These are phyloP conservation scores for Prasinococcaceae sp. DNA, from an alignment of 139 green algal species.

Conservation along the genomic window DNA sequence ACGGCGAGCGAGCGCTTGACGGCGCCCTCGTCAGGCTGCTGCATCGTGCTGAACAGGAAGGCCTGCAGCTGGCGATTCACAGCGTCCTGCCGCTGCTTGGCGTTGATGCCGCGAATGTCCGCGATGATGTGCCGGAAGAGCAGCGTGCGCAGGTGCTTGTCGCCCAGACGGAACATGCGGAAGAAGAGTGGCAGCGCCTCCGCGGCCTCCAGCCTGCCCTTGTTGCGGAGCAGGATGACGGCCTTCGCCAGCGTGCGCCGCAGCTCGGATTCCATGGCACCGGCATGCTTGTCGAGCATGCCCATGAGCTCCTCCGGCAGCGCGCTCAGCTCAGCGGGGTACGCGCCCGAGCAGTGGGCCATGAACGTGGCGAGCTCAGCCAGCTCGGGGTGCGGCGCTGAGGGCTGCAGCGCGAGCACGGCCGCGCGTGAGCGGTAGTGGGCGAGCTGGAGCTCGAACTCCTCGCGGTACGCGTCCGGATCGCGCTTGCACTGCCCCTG, in stretches of 20 bases:
- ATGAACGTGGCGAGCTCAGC: conserved; percentile 73
- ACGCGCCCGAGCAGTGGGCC: conserved; percentile 39
- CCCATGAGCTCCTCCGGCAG: conserved; percentile 61
- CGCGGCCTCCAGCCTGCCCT: conserved; percentile 34
- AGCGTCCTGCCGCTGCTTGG: conserved; percentile 54
- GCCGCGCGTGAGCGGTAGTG: conserved; percentile 71
- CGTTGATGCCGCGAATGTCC: conserved; percentile 47
- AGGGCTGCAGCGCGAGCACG: conserved; percentile 74
- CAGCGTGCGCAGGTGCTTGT: conserved; percentile 73
- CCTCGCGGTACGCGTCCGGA: conserved; percentile 74
- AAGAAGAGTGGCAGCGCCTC: conserved; percentile 85
- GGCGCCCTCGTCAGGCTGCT: conserved; percentile 65
- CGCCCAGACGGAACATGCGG: conserved; percentile 72
- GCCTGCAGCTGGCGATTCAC: conserved; percentile 77
- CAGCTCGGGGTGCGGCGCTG: conserved; percentile 63
- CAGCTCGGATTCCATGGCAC: conserved; percentile 49
- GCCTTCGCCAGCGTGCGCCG: conserved; percentile 56
- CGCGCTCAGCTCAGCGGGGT: conserved; percentile 38
- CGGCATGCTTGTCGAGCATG: conserved; percentile 67
- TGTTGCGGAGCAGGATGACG: conserved; percentile 86
- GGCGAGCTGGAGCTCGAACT: conserved; percentile 72
- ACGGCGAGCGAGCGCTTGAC: conserved; percentile 82
- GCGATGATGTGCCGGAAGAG: conserved; percentile 84
- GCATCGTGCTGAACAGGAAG: conserved; percentile 60
- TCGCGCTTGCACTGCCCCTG: conserved; percentile 82